Evolutionary conservation across 2,329 filamentous ascomycete species (phyloP).

Genomic region (Exophiala phaeomuriformis): DNA sequence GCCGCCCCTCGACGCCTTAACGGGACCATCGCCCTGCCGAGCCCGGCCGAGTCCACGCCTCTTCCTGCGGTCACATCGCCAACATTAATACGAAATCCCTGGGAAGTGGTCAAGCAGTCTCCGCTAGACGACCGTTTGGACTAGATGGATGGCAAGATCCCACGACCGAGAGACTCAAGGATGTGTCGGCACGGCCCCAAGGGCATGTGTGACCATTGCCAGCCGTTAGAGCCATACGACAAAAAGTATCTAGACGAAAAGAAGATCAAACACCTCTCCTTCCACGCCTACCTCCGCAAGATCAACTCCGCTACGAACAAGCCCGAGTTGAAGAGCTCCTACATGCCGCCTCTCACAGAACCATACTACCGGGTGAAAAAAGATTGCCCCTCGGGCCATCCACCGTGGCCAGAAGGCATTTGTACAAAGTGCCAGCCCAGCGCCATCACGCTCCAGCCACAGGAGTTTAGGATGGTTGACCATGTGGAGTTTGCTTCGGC

Average conservation of each 20-base stretch:
- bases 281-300: slow-evolving; percentile 89
- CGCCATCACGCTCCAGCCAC: slow-evolving; percentile 88
- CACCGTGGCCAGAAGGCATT: slow-evolving; percentile 89
- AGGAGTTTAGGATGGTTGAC: slow-evolving; percentile 93
- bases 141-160: slow-evolving; percentile 81
- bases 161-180: slow-evolving; percentile 62
- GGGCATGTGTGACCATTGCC: slow-evolving; percentile 99
- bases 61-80: slow-evolving; percentile 26
- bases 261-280: slow-evolving; percentile 98
- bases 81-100: slow-evolving; percentile 69
- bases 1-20: slow-evolving; percentile 61
- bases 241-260: slow-evolving; percentile 82
- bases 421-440: slow-evolving; percentile 98
- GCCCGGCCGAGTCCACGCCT: slow-evolving; percentile 38
- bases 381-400: slow-evolving; percentile 87
- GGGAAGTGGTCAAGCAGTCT: slow-evolving; percentile 87
- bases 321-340: slow-evolving; percentile 84
- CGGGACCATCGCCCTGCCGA: slow-evolving; percentile 52
- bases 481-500: slow-evolving; percentile 93
- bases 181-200: slow-evolving; percentile 96
- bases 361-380: slow-evolving; percentile 84
- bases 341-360: slow-evolving; percentile 89
- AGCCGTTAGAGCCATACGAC: slow-evolving; percentile 91
- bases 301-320: slow-evolving; percentile 96
- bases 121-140: slow-evolving; percentile 80